These are phyloP conservation scores for Lasiodiplodia sp. DNA, from an alignment of 2,329 filamentous ascomycete species.

Conservation along the genomic window DNA sequence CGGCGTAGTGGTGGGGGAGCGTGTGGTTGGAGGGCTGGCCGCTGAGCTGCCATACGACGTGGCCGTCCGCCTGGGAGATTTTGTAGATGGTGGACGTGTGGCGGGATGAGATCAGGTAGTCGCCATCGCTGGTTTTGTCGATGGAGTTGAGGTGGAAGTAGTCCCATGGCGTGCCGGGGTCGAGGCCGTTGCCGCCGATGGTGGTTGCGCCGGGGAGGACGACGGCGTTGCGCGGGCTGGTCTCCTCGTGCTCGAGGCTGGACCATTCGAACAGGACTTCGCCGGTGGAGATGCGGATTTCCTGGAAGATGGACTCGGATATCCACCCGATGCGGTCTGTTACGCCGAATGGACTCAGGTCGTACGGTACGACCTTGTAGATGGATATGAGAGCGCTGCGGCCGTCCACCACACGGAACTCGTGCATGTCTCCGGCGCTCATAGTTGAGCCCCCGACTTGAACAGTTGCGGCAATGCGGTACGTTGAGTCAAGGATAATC, in stretches of 20 bases:
- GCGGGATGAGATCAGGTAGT: constrained; percentile 40
- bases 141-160: constrained; percentile 51
- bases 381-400: constrained; percentile 53
- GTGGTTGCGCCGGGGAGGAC: constrained; percentile 39
- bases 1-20: constrained; percentile 52
- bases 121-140: constrained; percentile 44
- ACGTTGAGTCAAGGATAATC: not conserved
- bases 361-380: constrained; percentile 47
- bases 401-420: constrained; percentile 52
- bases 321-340: constrained; percentile 47
- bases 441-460: not conserved
- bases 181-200: constrained; percentile 46
- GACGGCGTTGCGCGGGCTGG: constrained; percentile 35
- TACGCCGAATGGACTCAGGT: constrained; percentile 49
- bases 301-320: constrained; percentile 54
- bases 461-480: not conserved
- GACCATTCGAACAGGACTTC: constrained; percentile 51
- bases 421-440: constrained; percentile 49
- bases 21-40: constrained; percentile 26
- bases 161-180: constrained; percentile 51
- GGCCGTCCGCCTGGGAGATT: constrained; percentile 36
- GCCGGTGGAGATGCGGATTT: constrained; percentile 50
- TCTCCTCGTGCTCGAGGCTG: constrained; percentile 45
- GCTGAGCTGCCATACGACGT: constrained; percentile 44
- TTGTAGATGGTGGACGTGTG: constrained; percentile 38